Conservation (phyloP, 2,329 filamentous ascomycete genomes). For the Diaporthe destruens region DNA sequence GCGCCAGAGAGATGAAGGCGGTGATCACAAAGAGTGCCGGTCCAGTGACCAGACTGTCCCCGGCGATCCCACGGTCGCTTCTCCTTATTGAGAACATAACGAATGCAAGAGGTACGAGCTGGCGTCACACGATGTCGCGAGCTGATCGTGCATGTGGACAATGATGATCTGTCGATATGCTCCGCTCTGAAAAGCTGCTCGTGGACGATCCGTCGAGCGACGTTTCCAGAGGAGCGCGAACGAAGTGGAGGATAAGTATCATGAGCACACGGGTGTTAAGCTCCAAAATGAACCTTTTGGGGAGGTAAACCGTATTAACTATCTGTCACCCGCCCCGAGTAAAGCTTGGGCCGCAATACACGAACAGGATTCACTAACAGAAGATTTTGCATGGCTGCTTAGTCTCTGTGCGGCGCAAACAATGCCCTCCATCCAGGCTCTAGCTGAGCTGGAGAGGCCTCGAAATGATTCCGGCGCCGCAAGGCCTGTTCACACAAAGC, state of each 20-base stretch:
- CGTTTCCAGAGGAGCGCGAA: constrained; percentile 6
- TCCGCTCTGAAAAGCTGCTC: constrained; percentile 27
- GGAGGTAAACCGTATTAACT: constrained; percentile 8
- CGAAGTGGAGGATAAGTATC: background rate
- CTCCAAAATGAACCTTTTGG: background rate
- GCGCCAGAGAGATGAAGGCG: constrained; percentile 36
- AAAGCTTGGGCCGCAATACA: background rate
- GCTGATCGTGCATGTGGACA: background rate
- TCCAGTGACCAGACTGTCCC: constrained; percentile 6
- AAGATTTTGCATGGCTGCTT: constrained; percentile 13
- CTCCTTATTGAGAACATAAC: constrained; percentile 19
- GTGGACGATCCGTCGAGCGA: background rate
- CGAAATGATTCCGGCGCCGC: constrained; percentile 21
- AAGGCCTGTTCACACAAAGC: constrained; percentile 1
- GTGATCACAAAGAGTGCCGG: constrained; percentile 37
- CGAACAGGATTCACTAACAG: background rate
- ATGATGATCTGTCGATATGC: background rate
- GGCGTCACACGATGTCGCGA: background rate
- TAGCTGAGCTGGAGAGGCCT: background rate
- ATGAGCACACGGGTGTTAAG: background rate
- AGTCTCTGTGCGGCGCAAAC: constrained; percentile 7
- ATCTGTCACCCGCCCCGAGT: background rate
- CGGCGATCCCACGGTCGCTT: constrained; percentile 18
- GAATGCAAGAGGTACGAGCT: background rate
- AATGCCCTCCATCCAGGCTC: background rate